Evolutionary conservation across 2,329 filamentous ascomycete species (phyloP).

Genomic region (Mycosphaerelloides madeirae): DNA sequence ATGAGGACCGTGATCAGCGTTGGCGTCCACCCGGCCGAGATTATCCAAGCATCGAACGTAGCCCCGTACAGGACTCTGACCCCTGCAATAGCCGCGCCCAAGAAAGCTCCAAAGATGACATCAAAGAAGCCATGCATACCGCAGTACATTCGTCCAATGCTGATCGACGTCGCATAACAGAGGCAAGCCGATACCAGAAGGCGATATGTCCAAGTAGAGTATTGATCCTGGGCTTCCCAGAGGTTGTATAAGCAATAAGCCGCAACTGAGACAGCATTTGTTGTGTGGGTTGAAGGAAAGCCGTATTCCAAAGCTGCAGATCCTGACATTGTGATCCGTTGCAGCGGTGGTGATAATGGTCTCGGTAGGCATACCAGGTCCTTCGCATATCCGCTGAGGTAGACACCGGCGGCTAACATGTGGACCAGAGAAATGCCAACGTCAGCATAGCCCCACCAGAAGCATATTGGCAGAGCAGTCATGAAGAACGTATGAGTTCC

Average conservation of each 20-base stretch:
- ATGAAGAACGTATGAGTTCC: constrained; percentile 99
- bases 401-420: constrained; percentile 64
- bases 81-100: constrained; percentile 63
- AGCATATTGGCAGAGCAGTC: constrained; percentile 86
- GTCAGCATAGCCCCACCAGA: constrained; percentile 88
- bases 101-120: constrained; percentile 71
- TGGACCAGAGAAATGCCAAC: constrained; percentile 68
- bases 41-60: constrained; percentile 66
- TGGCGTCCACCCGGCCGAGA: constrained; percentile 59
- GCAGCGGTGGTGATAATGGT: constrained; percentile 83
- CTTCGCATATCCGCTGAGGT: constrained; percentile 81
- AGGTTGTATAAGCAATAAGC: constrained; percentile 74
- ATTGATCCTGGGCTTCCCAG: constrained; percentile 58
- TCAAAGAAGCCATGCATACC: constrained; percentile 98
- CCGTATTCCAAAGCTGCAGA: constrained; percentile 94
- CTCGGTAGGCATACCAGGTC: constrained; percentile 89
- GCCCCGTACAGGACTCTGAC: constrained; percentile 53
- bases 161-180: constrained; percentile 82
- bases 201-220: constrained; percentile 46
- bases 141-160: constrained; percentile 88
- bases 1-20: constrained; percentile 60
- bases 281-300: constrained; percentile 94
- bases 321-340: constrained; percentile 95
- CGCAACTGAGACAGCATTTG: constrained; percentile 91
- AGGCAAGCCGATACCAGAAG: constrained; percentile 56